Base-by-base conservation (phyloP, 108 stramenopile species). In the Fistulifera solaris region DNA sequence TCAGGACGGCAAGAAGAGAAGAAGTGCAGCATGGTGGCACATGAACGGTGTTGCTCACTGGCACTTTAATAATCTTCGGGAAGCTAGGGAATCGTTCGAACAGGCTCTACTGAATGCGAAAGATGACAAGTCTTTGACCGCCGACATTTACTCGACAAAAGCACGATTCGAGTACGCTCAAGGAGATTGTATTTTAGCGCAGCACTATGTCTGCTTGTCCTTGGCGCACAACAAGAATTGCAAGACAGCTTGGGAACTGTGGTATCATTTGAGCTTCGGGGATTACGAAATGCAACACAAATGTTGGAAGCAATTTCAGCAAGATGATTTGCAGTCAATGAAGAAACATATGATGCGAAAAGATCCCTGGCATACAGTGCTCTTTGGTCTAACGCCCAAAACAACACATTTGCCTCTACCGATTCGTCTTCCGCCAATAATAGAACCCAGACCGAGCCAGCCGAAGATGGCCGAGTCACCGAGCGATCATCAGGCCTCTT, bases 11-110 rank as follows among this genome's bases (percentile, higher is more conserved):
- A 71, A 72, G 44, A 57, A 53, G 0, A 27, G 54, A 15, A 25
- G 21, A 12, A 40, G 48, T 40, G 79, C 83, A 0, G 18, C 58
- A 19, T 65, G 85, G 6, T 77, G 58, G 38, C 72, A 80, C 40
- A 67, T 75, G 10, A 83, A 84, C 83, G 88, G 80, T 16, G 59
- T 85, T 8, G 78, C 77, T 42, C 83, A 89, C 58, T 89, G 79
- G 68, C 75, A 83, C 41, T 62, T 85, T 15, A 70, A 59, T 31
- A 71, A 81, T 35, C 25, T 70, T 23, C 52, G 54, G 26, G 69
- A 75, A 1, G 66, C 83, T 18, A 72, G 81, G 58, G 54, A 43
- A 14, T 56, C 85, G n/a, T 83, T 89, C 43, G 83, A 83, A 28
- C 75, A 83, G 48, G 81, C 83, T 1, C 62, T 89, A 14, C 70